Evolutionary conservation across 345 rosid genomes (phyloP).

Genomic region (Adansonia digitata): DNA sequence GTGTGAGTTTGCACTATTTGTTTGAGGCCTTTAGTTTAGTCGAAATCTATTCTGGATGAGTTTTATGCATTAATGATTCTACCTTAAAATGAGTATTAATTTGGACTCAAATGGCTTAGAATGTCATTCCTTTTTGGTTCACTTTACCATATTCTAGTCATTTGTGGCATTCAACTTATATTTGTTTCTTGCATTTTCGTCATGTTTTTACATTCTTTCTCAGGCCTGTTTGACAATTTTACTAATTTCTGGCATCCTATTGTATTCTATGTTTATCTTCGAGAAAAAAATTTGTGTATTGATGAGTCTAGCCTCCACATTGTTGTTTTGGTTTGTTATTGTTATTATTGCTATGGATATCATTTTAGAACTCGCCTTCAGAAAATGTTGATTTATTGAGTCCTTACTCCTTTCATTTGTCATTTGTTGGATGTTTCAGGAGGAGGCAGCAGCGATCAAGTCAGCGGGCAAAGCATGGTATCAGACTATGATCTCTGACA

Average conservation of each 20-base stretch:
- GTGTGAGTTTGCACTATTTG: neutral
- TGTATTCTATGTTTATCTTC: neutral
- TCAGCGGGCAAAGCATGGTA: conserved; percentile 96
- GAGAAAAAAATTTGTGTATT: neutral
- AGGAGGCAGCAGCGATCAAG: conserved; percentile 66
- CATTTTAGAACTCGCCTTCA: neutral
- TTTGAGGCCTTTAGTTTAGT: too few species aligned
- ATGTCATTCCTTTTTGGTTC: neutral
- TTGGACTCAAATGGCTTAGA: neutral
- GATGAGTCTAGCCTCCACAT: neutral
- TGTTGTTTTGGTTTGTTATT: neutral
- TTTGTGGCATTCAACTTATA: neutral
- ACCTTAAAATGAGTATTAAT: neutral
- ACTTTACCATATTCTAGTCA: neutral
- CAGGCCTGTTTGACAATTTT: neutral
- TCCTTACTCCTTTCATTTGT: neutral
- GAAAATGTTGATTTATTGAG: neutral
- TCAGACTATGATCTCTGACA: conserved; percentile 84
- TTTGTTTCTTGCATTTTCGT: neutral
- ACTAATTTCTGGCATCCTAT: neutral
- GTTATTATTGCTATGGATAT: too few species aligned
- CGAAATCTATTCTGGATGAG: too few species aligned
- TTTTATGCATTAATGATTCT: neutral
- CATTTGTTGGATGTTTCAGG: conserved; percentile 48
- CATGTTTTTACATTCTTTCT: neutral